Evolutionary conservation across 371 early-diverging fungal species (phyloP), one percentile per base, ranked within the genome.

Genomic region (Mucor irregularis): DNA sequence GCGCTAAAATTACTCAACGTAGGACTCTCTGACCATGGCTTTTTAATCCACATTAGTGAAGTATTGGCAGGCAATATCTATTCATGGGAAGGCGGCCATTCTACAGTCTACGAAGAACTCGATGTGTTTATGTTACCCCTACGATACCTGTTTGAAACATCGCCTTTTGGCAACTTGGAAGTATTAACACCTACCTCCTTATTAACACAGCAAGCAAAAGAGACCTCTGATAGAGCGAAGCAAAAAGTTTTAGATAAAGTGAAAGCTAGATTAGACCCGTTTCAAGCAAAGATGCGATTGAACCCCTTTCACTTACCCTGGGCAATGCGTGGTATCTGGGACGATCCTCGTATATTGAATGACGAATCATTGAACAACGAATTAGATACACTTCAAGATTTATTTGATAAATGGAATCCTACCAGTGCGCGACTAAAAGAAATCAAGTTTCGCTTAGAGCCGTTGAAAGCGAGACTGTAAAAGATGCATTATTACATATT

Each of bases 301-400:
- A 96, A 96, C 45, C 94, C 93, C 7, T 92, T 86, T 65, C 89
- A 81, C 67, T 70, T 96, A 2, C 95, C 96, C 4, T 95, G 94
- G 94, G 88, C 88, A 16, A 83, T 96, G 82, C 90, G 92, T 7
- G 87, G 88, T 10, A 69, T 96, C 21, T 69, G 83, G 58, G 85
- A 85, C 21, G 91, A 92, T 50, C 72, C 83, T 24, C 61, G 56
- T n/a, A 80, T 93, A 9, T 56, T 62, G 7, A 62, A 71, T 11
- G 74, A 87, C 49, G 57, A 64, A 3, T 49, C 42, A 31, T 64
- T 92, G 17, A 61, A 66, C 10, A 48, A 49, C 26, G 94, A 93
- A 53, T 56, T 94, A 13, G 74, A 74, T 13, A 71, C 73, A 4
- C 68, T 94, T 19, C 71, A 78, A 16, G 53, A 61, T 8, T 66